Base-by-base conservation (phyloP, 2,329 filamentous ascomycete species). In the Cephalotrichum gorgonifer region DNA sequence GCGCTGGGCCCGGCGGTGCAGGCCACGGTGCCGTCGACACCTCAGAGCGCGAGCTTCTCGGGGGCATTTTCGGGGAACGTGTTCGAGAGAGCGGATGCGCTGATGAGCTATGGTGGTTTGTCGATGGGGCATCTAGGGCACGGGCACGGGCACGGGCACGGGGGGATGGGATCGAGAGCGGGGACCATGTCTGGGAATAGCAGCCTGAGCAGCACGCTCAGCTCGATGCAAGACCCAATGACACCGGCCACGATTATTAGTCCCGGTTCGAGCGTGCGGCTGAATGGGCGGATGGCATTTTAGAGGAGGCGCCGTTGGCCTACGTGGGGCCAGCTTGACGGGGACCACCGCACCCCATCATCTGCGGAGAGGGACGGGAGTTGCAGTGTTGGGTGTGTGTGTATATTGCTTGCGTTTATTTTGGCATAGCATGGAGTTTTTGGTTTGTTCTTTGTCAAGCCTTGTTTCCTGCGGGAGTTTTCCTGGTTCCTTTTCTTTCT, bases 1-100 rank as follows among this genome's bases (percentile, higher is more conserved):
- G 90, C 90, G 2, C 73, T 96, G 5, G 91, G 90, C 1, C 88
- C 90, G 6, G 90, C 90, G 20, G 87, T 89, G 49, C 89, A 95
- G 65, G 89, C 90, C 1, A 96, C 88, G 0, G 83, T 95, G 11
- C 86, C 88, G 4, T 86, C 78, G 3, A 87, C 81, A 1, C 80
- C 81, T 9, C 73, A 79, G 58, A 78, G 70, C 52, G 73, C 68
- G 2, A 76, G 75, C 1, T 80, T 81, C 57, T 70, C 72, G 7
- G 66, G 67, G 15, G 71, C 73, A 1, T 79, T 81, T 52, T 67
- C 71, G 2, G 75, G 77, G 11, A 71, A 78, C 54, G 74, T 81
- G n/a, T 81, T 80, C 59, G 75, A 81, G 56, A 67, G 78, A 17
- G 78, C 78, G 0, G 77, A 80, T 48, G 69, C 76, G 6, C 64